Conservation (phyloP, 805 yeast genomes). For the Yamadazyma nakazawae region DNA sequence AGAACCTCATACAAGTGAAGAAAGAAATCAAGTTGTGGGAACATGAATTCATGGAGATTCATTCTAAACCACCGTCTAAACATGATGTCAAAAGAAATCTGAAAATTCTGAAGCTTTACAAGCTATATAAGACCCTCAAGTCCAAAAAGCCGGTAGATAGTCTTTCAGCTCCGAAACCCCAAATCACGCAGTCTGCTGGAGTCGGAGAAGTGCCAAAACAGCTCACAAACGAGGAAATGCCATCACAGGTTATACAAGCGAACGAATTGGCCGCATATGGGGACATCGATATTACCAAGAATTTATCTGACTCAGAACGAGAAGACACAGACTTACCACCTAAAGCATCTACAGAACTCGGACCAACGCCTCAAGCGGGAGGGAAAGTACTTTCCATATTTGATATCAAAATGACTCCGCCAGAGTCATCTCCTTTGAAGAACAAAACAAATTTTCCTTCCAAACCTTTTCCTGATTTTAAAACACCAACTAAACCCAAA, state of each 20-base stretch:
- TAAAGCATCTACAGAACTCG: slow-evolving; percentile 45
- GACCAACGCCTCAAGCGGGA: slow-evolving; percentile 85
- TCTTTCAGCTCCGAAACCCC: not conserved
- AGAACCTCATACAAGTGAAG: slow-evolving; percentile 17
- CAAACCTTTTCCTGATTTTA: slow-evolving; percentile 17
- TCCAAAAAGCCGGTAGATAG: not conserved
- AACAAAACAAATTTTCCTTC: slow-evolving; percentile 5
- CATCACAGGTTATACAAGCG: not conserved
- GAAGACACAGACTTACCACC: slow-evolving; percentile 11
- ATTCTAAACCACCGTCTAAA: slow-evolving; percentile 31
- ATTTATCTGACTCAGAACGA: slow-evolving; percentile 12
- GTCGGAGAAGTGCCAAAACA: not conserved
- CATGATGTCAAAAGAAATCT: slow-evolving; percentile 31
- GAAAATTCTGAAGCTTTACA: slow-evolving; percentile 29
- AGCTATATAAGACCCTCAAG: slow-evolving; percentile 24
- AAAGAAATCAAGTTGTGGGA: slow-evolving; percentile 41
- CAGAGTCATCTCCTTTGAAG: slow-evolving; percentile 41
- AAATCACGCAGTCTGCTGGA: not conserved
- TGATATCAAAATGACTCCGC: slow-evolving; percentile 49
- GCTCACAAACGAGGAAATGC: too few relatives aligned
- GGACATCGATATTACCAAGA: slow-evolving; percentile 1
- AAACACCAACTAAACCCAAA: slow-evolving; percentile 32
- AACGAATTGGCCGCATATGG: not conserved
- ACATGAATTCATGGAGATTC: slow-evolving; percentile 23
- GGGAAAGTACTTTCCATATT: slow-evolving; percentile 75